Base-by-base conservation (phyloP, 2,329 filamentous ascomycete species). In the Colletotrichum abscissum region DNA sequence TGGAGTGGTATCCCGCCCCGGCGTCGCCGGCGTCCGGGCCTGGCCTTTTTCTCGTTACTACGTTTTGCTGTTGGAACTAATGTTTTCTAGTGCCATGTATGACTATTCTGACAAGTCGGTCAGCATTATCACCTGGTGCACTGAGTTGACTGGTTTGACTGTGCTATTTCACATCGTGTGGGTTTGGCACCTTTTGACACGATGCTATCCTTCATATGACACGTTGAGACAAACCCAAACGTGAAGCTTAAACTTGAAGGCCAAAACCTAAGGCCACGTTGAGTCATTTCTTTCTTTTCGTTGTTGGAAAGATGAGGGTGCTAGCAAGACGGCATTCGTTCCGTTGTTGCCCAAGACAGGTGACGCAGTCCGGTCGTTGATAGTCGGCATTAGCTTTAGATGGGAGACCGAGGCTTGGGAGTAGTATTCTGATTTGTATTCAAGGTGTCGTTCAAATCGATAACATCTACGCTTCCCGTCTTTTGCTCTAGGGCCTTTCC, bases 21-120 rank as follows among this genome's bases (percentile, higher is more conserved):
- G 71, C 67, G 56, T 73, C 67, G 55, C 67, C 62, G 67, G 56
- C 67, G 58, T 58, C n/a, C 67, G 62, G 56, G 35, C 56, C 49
- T n/a, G 24, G 22, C 26, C 54, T 49, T 49, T 49, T 49, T 49
- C 42, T 49, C 42, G 19, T 49, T 19, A 22, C 28, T 62, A 28
- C 22, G 6, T 49, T 35, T n/a, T 28, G 4, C 63, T 30, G 11
- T 35, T 11, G 28, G 33, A 49, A 52, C 46, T 55, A 54, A 54
- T 28, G 12, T 64, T 49, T 12, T 49, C 59, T 62, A 63, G 59
- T 52, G 59, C 16, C 9, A 22, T 46, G 38, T 30, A 6, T 5
- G 24, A 16, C 26, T 52, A 9, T 12, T 62, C 24, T 24, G 16
- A 33, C 2, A 22, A 22, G n/a, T 63, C 42, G 46, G 26, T 12